Conservation (phyloP, 2,329 filamentous ascomycete species). For the Cercospora canescens region DNA sequence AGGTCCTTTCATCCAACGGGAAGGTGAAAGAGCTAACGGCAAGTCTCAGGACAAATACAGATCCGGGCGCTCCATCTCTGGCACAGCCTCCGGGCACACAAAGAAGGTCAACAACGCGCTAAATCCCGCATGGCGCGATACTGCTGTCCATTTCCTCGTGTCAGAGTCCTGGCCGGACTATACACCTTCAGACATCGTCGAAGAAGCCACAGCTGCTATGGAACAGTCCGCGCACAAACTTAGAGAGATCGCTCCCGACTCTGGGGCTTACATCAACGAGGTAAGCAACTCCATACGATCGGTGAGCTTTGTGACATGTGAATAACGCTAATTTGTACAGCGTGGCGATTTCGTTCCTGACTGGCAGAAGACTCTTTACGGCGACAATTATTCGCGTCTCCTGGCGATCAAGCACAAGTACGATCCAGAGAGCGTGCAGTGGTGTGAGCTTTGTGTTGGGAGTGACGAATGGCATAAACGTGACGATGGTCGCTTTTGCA, state of each 20-base stretch:
- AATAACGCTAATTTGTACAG: background rate
- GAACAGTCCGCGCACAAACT: constrained; percentile 31
- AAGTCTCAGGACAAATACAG: background rate
- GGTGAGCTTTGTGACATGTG: background rate
- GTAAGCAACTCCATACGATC: constrained; percentile 6
- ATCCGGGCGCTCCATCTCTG: background rate
- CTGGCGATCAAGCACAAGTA: constrained; percentile 19
- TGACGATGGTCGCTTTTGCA: constrained; percentile 7
- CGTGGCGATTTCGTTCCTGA: background rate
- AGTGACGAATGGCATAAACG: constrained; percentile 10
- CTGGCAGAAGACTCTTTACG: constrained; percentile 17
- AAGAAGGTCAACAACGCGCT: constrained; percentile 2
- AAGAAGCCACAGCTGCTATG: background rate
- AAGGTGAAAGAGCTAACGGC: background rate
- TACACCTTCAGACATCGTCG: background rate
- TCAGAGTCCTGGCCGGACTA: background rate
- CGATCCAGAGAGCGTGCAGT: constrained; percentile 16
- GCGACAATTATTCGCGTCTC: constrained; percentile 12
- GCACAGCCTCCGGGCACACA: background rate
- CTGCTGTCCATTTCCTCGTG: constrained; percentile 1
- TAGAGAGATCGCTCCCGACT: constrained; percentile 37
- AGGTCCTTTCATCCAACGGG: background rate
- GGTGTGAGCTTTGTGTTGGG: constrained; percentile 9
- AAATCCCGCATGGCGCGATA: constrained; percentile 7
- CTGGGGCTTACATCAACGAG: constrained; percentile 45